Evolutionary conservation across 83 land plant genomes (phyloP).

Genomic region (Larix sibirica): DNA sequence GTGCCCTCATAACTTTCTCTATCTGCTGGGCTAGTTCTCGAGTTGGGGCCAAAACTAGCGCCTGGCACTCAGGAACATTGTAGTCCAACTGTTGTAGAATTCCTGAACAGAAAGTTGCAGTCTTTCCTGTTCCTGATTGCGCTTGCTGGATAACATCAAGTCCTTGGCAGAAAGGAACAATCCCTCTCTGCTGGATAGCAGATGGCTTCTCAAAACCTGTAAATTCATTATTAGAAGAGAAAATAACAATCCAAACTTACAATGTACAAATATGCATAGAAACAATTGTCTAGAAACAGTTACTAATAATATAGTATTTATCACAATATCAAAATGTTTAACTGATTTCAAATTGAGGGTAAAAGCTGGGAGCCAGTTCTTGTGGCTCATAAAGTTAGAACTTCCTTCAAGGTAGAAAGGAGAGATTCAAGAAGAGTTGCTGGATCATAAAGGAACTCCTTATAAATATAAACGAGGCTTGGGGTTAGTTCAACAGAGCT

Average conservation of each 20-base stretch:
- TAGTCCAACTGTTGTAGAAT: constrained; percentile 80
- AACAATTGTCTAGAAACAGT: not conserved
- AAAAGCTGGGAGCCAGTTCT: too few species aligned
- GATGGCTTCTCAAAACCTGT: constrained; percentile 89
- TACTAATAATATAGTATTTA: not conserved
- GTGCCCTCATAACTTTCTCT: constrained; percentile 75
- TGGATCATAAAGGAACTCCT: too few species aligned
- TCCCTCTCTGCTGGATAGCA: constrained; percentile 83
- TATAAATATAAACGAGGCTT: too few species aligned
- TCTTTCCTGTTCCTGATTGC: constrained; percentile 84
- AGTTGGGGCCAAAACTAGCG: constrained; percentile 79
- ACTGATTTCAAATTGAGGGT: too few species aligned
- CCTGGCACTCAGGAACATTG: constrained; percentile 41
- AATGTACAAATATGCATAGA: too few species aligned
- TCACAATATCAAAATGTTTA: not conserved
- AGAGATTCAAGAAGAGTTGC: too few species aligned
- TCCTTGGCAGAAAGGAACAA: constrained; percentile 72
- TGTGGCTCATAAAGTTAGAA: too few species aligned
- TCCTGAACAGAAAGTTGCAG: constrained; percentile 84
- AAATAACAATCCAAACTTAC: not conserved
- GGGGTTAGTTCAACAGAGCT: too few species aligned
- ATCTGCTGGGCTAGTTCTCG: constrained; percentile 56
- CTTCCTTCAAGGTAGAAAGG: too few species aligned
- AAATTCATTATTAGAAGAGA: not conserved
- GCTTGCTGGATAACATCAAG: constrained; percentile 90